Evolutionary conservation across 164 flowering plant genomes (phyloP), one percentile per base, ranked within the genome.

Genomic region (Vitis rupestris): DNA sequence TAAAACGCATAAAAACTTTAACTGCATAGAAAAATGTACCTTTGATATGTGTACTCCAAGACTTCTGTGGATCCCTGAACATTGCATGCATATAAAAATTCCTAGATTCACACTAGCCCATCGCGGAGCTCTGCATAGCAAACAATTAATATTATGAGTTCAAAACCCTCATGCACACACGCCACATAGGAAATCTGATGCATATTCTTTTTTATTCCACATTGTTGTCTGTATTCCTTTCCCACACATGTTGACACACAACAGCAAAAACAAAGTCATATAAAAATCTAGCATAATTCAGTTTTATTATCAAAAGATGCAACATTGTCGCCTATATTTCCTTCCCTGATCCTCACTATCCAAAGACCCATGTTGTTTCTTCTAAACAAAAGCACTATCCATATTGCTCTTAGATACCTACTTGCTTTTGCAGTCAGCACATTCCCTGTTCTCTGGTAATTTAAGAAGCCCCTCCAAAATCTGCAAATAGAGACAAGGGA

Each of bases 21-120:
- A 16, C 59, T 56, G 59, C 17, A 19, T 23, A 2, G 27, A 23
- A 23, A 23, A 30, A 44, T 63, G 65, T 53, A 52, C 59, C 59
- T 65, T 53, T 31, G 92, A 85, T 65, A 88, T 88, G 81, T 85
- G 88, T 31, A 83, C 86, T 10, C 88, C 88, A 61, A 85, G 86
- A 74, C 88, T 83, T 78, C 92, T 80, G 58, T 88, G 92, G 53
- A 86, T 81, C 59, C 92, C 92, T 51, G 92, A 88, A 75, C 92
- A 88, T 63, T 86, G 87, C 92, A 88, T 84, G 81, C 92, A 88
- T 70, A 88, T 85, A 71, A 88, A 88, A 68, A 88, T 86, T 51
- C 92, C 92, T 49, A 88, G 70, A 76, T 88, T 88, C 67, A 88
- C 88, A 68, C 92, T 88, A 53, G 92, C 90, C 92, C 92, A 88